Conservation (phyloP, 2,329 filamentous ascomycete species). For the Aureobasidium sp. region DNA sequence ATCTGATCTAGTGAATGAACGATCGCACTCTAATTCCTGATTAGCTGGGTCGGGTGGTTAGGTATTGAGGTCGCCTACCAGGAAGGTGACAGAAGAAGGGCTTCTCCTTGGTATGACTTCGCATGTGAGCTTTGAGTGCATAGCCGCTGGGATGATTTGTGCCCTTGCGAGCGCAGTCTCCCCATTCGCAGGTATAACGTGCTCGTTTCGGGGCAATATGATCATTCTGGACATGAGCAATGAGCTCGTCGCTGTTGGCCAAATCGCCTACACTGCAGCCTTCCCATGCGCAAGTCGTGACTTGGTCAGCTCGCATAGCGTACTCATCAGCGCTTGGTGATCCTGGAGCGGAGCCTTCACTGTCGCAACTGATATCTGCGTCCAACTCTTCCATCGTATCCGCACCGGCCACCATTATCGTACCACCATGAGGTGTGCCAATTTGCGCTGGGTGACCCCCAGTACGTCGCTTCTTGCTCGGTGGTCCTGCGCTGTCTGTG, state of each 20-base stretch:
- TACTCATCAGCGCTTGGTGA: constrained; percentile 41
- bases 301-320: constrained; percentile 36
- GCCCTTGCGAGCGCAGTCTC: constrained; percentile 78
- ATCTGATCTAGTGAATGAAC: constrained; percentile 91
- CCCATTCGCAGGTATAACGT: constrained; percentile 98
- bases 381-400: constrained; percentile 28
- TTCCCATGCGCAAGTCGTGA: constrained; percentile 45
- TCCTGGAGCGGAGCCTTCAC: constrained; percentile 65
- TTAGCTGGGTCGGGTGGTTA: background rate
- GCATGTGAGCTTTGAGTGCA: constrained; percentile 92
- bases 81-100: constrained; percentile 95
- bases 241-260: constrained; percentile 46
- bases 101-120: constrained; percentile 95
- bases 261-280: constrained; percentile 43
- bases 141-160: constrained; percentile 92
- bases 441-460: constrained; percentile 14
- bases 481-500: constrained; percentile 28
- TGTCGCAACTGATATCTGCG: constrained; percentile 79
- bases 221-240: constrained; percentile 63
- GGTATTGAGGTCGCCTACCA: constrained; percentile 48
- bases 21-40: constrained; percentile 70
- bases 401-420: constrained; percentile 28
- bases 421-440: background rate
- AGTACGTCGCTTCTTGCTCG: constrained; percentile 35
- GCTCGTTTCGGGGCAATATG: constrained; percentile 83